These are phyloP conservation scores for Penicillium malachiteum DNA, from an alignment of 495 filamentous ascomycete species.

Conservation along the genomic window DNA sequence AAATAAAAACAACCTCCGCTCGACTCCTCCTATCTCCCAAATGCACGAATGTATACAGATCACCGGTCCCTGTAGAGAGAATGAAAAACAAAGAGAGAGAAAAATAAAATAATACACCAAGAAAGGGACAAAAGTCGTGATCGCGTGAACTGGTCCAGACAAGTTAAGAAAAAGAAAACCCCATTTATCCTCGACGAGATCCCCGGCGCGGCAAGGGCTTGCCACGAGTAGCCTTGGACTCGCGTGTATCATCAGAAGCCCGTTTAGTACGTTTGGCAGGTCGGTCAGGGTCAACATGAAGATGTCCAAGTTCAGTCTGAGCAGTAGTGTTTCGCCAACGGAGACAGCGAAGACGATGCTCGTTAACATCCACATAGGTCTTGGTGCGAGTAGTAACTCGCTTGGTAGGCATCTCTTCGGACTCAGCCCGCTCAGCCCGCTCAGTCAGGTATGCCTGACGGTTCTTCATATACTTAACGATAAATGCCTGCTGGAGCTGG, in stretches of 20 bases:
- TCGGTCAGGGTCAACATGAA: constrained; percentile 75
- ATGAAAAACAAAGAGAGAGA: not conserved
- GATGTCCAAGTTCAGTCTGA: constrained; percentile 71
- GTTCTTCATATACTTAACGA: constrained; percentile 75
- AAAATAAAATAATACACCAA: constrained; percentile 5
- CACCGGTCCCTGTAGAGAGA: not conserved
- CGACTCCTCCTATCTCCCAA: constrained; percentile 14
- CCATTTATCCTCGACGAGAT: constrained; percentile 26
- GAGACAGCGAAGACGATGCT: constrained; percentile 64
- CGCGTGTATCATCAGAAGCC: constrained; percentile 41
- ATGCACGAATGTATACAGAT: constrained; percentile 28
- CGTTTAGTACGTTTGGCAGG: constrained; percentile 62
- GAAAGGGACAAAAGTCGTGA: constrained; percentile 2
- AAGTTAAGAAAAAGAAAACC: not conserved
- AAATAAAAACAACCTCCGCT: constrained; percentile 3
- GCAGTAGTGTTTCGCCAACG: constrained; percentile 81
- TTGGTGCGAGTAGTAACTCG: constrained; percentile 78
- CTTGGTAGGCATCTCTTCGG: constrained; percentile 58
- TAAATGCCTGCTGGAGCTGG: constrained; percentile 70
- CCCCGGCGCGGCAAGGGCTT: constrained; percentile 50
- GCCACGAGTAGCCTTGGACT: constrained; percentile 47
- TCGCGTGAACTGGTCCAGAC: constrained; percentile 10
- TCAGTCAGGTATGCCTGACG: constrained; percentile 67
- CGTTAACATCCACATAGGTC: constrained; percentile 57
- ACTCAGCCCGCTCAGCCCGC: constrained; percentile 51